phyloP scores from a whole-genome alignment of 106 monocot species.

The Dendrobium chrysotoxum region DNA sequence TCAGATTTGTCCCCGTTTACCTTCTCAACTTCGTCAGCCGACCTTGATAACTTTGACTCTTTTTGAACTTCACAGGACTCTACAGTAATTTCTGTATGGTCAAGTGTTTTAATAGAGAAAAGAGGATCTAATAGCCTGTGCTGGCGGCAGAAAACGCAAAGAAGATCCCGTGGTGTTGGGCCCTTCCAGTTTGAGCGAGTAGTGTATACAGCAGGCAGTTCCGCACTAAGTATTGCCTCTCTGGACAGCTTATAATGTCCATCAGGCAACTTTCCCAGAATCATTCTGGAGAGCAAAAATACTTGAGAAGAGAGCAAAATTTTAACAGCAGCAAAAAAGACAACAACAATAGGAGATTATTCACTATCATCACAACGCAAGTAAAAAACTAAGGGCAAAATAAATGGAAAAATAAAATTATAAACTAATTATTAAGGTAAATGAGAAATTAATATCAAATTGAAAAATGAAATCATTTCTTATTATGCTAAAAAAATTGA shows the following conservation, averaged over 20 bases:
- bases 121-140: conserved; percentile 68
- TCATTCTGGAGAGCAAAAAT: conserved; percentile 43
- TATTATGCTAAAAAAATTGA: neutral
- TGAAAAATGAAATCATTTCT: neutral
- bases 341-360: neutral
- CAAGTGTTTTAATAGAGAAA: conserved; percentile 37
- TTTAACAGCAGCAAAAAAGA: neutral
- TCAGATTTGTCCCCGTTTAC: conserved; percentile 9
- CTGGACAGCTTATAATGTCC: conserved; percentile 77
- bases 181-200: conserved; percentile 81
- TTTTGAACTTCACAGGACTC: neutral
- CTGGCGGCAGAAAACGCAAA: conserved; percentile 67
- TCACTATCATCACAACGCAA: neutral
- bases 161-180: conserved; percentile 57
- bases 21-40: conserved; percentile 6
- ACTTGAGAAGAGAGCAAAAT: neutral
- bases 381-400: neutral
- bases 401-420: neutral
- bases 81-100: conserved; percentile 3
- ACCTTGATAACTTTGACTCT: conserved; percentile 7
- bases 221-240: conserved; percentile 68
- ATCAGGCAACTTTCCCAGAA: conserved; percentile 67
- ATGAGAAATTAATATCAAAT: neutral
- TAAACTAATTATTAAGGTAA: neutral
- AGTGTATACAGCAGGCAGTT: conserved; percentile 58